phyloP scores from a whole-genome alignment of 306 rosid genomes.

The barrel medic (Medicago truncatula) region MtrunA17r5.0-ANR NC_053045.1:30810501-30811000 shows the following conservation, averaged over 20 bases:
- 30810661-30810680: neutral
- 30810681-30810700: conserved; percentile 5
- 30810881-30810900: neutral
- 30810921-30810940: conserved; percentile 3
- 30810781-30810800: conserved; percentile 11
- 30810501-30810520: conserved; percentile 58
- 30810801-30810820: neutral
- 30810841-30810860: conserved; percentile 1
- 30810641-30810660: conserved; percentile 63
- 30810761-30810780: conserved; percentile 18
- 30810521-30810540: conserved; percentile 58
- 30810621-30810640: conserved; percentile 63
- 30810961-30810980: neutral
- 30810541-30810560: conserved; percentile 63
- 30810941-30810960: neutral
- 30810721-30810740: conserved; percentile 18
- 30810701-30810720: neutral
- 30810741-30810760: conserved; percentile 12
- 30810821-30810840: neutral
- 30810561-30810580: conserved; percentile 65
- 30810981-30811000: neutral
- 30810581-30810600: conserved; percentile 55
- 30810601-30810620: conserved; percentile 61
- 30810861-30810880: neutral
- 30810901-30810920: conserved; percentile 18